A percentile compares a stretch with the other conserved stretches of the same genome.
Evolutionary conservation across 2,329 filamentous ascomycete species (phyloP).

Genomic region (Mollisiaceae sp.): DNA sequence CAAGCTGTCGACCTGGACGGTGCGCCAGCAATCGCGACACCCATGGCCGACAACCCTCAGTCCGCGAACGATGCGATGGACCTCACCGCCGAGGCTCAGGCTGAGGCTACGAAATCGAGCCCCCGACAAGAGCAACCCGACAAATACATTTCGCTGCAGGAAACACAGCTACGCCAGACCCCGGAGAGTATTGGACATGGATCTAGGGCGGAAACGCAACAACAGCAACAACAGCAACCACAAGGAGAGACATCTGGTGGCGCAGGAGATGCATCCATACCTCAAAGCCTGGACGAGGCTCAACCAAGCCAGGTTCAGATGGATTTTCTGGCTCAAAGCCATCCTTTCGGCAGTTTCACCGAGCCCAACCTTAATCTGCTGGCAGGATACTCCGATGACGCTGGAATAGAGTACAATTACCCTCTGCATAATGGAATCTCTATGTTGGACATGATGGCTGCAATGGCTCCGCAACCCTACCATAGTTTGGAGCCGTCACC

Average conservation of each 20-base stretch:
- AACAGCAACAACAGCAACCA: not conserved
- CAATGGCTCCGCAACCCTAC: not conserved
- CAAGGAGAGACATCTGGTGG: not conserved
- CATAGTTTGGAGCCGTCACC: not conserved
- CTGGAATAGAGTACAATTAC: too few species aligned
- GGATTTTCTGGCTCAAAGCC: too few species aligned
- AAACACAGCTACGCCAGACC: conserved; percentile 10
- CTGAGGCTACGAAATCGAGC: conserved; percentile 8
- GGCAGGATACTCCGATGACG: too few species aligned
- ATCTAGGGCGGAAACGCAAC: not conserved
- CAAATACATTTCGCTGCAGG: conserved; percentile 17
- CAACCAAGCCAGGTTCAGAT: not conserved
- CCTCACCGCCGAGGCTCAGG: conserved; percentile 12
- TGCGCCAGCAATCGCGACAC: conserved; percentile 21
- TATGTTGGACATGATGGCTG: not conserved
- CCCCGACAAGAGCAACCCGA: not conserved
- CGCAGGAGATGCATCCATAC: not conserved
- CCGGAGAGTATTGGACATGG: not conserved
- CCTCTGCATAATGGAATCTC: not conserved
- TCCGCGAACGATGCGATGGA: not conserved
- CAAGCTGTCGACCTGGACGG: conserved; percentile 28
- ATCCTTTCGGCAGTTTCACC: too few species aligned
- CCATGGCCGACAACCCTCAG: conserved; percentile 23
- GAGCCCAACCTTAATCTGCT: too few species aligned
- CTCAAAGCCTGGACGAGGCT: not conserved